Evolutionary conservation across 345 rosid species (phyloP), one percentile per base, ranked within the genome.

Genomic region (Conringia planisiliqua): DNA sequence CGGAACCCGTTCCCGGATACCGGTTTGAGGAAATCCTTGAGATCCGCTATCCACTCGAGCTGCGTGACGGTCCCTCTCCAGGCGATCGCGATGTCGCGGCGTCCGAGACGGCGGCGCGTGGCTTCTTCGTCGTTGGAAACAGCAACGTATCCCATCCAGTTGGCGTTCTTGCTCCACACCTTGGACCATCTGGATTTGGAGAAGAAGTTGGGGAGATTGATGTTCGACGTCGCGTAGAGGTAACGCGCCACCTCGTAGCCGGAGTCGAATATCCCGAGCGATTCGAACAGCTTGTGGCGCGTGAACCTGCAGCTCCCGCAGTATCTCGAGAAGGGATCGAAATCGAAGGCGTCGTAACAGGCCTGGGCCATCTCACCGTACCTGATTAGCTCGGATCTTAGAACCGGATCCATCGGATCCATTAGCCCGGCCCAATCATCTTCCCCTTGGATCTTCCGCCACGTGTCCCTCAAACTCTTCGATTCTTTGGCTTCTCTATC

Each of bases 291-390:
- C 2, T 83, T 38, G 2, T 43, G 82, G 22, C 82, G 90, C 10
- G 80, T 39, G 80, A 78, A 93, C 42, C 93, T 78, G 43, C 92
- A 89, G 83, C 89, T 85, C 3, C 96, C 97, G 24, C 93, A 86
- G 78, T 90, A 90, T 42, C 71, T 87, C 0, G 98, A 88, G n/a
- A 80, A 89, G 0, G 93, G 93, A 9, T 93, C 98, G 48, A 82
- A 89, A 61, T 89, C 97, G 68, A 90, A 90, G 12, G 89, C 97
- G 43, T 93, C 97, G 72, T 90, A 90, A 71, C 92, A 86, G 6
- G 97, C 89, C 18, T 89, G 92, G 3, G 96, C 92, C 92, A 90
- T 82, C 82, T 93, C 98, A 14, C 98, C 98, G 73, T 90, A 93
- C 1, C 93, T 88, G 62, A 93, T 86, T 3, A 93, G 81, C 56